phyloP scores from a whole-genome alignment of 2,329 filamentous ascomycete genomes.

The Emmonsia crescens region DNA sequence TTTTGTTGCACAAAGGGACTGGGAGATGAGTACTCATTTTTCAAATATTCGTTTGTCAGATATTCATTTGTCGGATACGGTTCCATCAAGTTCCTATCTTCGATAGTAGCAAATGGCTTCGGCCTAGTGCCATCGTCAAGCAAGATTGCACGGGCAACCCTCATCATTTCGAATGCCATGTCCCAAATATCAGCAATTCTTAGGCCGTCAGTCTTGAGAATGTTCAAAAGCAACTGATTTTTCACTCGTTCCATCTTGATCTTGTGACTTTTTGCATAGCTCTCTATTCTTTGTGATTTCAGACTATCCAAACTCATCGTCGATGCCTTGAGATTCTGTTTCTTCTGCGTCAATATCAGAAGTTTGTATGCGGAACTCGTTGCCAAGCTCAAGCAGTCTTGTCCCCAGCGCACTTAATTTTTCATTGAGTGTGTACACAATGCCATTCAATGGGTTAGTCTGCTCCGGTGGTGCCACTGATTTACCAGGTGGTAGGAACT shows the following conservation, averaged over 20 bases:
- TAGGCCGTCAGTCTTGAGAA: conserved; percentile 18
- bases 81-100: conserved; percentile 1
- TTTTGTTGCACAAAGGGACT: conserved; percentile 10
- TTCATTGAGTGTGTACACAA: conserved; percentile 22
- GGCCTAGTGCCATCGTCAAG: conserved; percentile 20
- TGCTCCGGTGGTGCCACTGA: conserved; percentile 14
- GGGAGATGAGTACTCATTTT: neutral
- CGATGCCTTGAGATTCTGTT: neutral
- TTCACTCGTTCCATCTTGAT: conserved; percentile 18
- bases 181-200: conserved; percentile 20
- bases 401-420: conserved; percentile 13
- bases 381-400: conserved; percentile 14
- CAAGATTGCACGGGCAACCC: conserved; percentile 20
- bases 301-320: conserved; percentile 7
- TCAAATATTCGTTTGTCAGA: neutral
- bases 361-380: neutral
- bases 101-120: neutral
- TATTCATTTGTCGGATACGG: neutral
- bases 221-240: conserved; percentile 22
- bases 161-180: conserved; percentile 21
- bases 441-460: conserved; percentile 14
- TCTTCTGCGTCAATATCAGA: conserved; percentile 3
- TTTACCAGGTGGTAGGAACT: conserved; percentile 22
- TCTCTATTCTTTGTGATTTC: conserved; percentile 14
- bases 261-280: conserved; percentile 16